Evolutionary conservation across 495 filamentous ascomycete species (phyloP), one percentile per base, ranked within the genome.

Genomic region (Xylaria sp.): DNA sequence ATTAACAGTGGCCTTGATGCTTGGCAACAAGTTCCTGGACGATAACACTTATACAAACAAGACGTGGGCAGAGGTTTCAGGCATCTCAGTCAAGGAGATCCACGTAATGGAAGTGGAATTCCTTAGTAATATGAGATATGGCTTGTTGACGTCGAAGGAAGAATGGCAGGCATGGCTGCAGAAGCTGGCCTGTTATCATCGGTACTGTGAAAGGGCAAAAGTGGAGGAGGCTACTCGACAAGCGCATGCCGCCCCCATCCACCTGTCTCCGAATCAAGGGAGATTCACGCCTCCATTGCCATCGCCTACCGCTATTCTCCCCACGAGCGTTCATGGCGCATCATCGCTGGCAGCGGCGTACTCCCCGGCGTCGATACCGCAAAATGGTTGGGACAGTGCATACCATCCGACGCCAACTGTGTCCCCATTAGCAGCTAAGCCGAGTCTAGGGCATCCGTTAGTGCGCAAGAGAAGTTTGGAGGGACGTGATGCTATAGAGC

Each of bases 41-140:
- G 97, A 99, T 77, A 99, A 98, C 80, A 98, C 97, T 2, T 99
- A 98, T 81, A 98, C 97, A 64, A 99, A 99, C 85, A 97, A 98
- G 85, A 98, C 97, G 1, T 99, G 97, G 97, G 96, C 97, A 17
- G 97, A 99, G 74, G 97, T 99, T 53, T 98, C 97, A 31, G 91
- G 93, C 21, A 97, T 99, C 70, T 91, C 92, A 5, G 97, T 98
- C 15, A 90, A 90, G 65, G 97, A 99, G 81, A 97, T 99, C 52
- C 97, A 99, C 77, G 90, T 98, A 48, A 99, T 99, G 97, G 97
- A 99, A 78, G 97, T 99, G 0, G 97, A 99, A 80, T 99, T 99
- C 76, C 85, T 99, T 69, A 97, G 96, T 85, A 98, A 99, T 78
- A 96, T 99, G 89, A 90, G 94, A 75, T 99, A 99, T 79, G 93